A percentile compares a stretch with the other conserved stretches of the same genome.
These are phyloP conservation scores for Fusarium burgessii DNA, from an alignment of 2,329 filamentous ascomycete species.

Conservation along the genomic window DNA sequence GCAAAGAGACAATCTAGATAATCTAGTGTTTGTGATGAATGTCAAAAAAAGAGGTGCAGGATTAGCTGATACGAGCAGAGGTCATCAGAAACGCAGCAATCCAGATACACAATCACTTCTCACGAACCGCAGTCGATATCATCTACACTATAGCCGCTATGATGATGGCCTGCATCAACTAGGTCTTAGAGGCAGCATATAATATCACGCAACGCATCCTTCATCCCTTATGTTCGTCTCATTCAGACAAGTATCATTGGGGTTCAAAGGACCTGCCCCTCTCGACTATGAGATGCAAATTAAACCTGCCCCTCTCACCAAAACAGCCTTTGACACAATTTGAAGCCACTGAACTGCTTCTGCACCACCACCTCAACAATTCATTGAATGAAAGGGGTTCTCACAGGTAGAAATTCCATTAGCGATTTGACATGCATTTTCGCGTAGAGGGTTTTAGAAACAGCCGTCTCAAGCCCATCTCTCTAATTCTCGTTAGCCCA, in stretches of 20 bases:
- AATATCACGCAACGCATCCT: constrained; percentile 10
- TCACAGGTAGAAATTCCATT: neutral
- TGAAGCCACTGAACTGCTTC: constrained; percentile 9
- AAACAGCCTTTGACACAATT: constrained; percentile 19
- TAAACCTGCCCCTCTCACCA: constrained; percentile 37
- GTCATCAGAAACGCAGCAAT: constrained; percentile 6
- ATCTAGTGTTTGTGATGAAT: constrained; percentile 28
- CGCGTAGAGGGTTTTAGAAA: constrained; percentile 15
- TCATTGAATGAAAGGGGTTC: neutral
- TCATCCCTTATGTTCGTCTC: constrained; percentile 34
- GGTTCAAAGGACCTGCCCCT: constrained; percentile 17
- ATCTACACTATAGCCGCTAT: constrained; percentile 17
- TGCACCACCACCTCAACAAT: constrained; percentile 15
- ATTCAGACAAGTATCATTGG: constrained; percentile 23
- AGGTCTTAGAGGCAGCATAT: neutral
- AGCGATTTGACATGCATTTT: constrained; percentile 1
- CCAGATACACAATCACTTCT: constrained; percentile 22
- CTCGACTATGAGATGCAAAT: constrained; percentile 32
- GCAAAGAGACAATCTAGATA: constrained; percentile 3
- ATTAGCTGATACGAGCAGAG: constrained; percentile 10
- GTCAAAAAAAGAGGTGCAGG: constrained; percentile 8
- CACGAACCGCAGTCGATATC: constrained; percentile 1
- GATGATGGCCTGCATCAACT: constrained; percentile 1
- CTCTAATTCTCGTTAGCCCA: constrained; percentile 25
- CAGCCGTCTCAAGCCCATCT: constrained; percentile 17